Evolutionary conservation across 208 protist species (phyloP), one percentile per base, ranked within the genome.

Genomic region (Leishmania turanica): DNA sequence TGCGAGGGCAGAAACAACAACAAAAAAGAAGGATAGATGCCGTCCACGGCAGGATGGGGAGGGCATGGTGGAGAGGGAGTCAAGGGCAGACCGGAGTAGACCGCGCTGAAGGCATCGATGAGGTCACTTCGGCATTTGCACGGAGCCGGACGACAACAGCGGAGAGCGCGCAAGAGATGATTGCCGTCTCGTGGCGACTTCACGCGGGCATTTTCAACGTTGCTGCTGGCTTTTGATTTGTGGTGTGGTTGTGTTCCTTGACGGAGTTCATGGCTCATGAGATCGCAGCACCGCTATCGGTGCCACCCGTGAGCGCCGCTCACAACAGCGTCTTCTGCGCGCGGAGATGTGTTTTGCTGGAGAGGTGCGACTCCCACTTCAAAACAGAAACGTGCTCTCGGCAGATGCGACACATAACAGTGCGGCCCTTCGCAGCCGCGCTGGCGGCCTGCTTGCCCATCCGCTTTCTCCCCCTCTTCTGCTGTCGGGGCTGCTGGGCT

Each of bases 371-470:
- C 17, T 84, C 80, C 88, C 90, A 96, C 71, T 88, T 65, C 24
- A 70, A 24, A 51, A 89, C 90, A 17, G 78, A 37, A 27, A 96
- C 84, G 84, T 92, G 85, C 45, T 80, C 62, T 27, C 92, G 90
- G 68, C 92, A 96, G 5, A 96, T 81, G 75, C 90, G 87, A 66
- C 92, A 96, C 90, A 94, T 92, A n/a, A 96, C 92, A 17, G 69
- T 84, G 31, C 78, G 77, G 72, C 82, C 82, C 65, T 56, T 77
- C 83, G 84, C 56, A 27, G 90, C 60, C 60, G 80, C 47, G 84
- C 79, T 54, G 9, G 64, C 49, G 7, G 56, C 49, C 11, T 60
- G 65, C 53, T 21, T 65, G 24, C 45, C 76, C 15, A 8, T 4
- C 0, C 11, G 64, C 3, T 58, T 60, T 49, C 34, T 47, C 56